phyloP scores from a whole-genome alignment of 257 asterid species.

The Solanum chilense region DNA sequence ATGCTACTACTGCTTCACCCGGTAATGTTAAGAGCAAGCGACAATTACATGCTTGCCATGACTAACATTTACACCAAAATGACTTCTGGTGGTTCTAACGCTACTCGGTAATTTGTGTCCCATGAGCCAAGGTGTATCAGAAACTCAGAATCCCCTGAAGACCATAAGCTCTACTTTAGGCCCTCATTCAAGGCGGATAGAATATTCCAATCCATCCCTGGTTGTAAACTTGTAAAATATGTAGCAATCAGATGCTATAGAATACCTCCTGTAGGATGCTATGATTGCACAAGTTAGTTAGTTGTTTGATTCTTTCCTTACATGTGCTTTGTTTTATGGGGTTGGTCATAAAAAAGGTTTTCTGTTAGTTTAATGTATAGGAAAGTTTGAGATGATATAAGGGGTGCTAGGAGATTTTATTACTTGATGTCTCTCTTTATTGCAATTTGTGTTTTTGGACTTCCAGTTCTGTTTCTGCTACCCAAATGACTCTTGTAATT shows the following conservation, averaged over 20 bases:
- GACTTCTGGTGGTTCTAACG: slow-evolving; percentile 3
- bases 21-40: slow-evolving; percentile 46
- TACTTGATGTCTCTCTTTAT: background rate
- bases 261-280: background rate
- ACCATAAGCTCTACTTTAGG: background rate
- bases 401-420: background rate
- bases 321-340: background rate
- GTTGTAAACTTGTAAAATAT: background rate
- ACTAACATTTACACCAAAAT: slow-evolving; percentile 30
- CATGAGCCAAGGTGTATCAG: background rate
- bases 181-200: background rate
- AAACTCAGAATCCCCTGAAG: background rate
- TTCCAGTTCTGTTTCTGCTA: background rate
- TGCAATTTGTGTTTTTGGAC: background rate
- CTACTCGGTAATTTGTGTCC: background rate
- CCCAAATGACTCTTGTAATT: background rate
- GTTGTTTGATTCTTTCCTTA: background rate
- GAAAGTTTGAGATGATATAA: background rate
- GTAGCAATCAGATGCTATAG: background rate
- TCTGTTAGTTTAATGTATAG: background rate
- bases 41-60: slow-evolving; percentile 24
- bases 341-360: background rate
- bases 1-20: background rate
- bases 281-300: background rate
- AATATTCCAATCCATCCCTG: background rate